Evolutionary conservation across 179 eudicot genomes (phyloP).

Genomic region (Camellia oleifera): DNA sequence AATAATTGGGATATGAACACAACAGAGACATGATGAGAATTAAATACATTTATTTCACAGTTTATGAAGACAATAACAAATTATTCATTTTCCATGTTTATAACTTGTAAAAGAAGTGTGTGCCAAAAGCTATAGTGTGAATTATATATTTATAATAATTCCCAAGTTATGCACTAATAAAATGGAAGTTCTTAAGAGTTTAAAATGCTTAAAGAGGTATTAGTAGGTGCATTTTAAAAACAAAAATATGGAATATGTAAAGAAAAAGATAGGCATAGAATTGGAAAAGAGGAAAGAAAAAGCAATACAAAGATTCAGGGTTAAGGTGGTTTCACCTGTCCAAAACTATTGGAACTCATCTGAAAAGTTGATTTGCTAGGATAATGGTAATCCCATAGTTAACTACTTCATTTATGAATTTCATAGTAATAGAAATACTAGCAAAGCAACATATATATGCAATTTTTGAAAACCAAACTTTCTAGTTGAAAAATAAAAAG

Average conservation of each 20-base stretch:
- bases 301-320: background rate
- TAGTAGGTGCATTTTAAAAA: background rate
- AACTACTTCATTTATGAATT: too few relatives aligned
- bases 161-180: background rate
- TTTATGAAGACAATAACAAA: background rate
- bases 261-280: background rate
- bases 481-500: too few relatives aligned
- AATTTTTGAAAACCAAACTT: too few relatives aligned
- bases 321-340: background rate
- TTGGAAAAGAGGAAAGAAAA: background rate
- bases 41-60: background rate
- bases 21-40: background rate
- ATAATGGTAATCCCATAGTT: too few relatives aligned
- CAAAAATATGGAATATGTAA: background rate
- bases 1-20: background rate
- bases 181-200: background rate
- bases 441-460: too few relatives aligned
- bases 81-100: too few relatives aligned
- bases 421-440: too few relatives aligned
- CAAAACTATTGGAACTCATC: too few relatives aligned
- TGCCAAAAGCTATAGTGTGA: background rate
- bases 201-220: background rate
- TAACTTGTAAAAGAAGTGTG: too few relatives aligned
- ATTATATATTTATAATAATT: background rate
- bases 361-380: too few relatives aligned